Evolutionary conservation across 2,329 filamentous ascomycete species (phyloP).

Genomic region (Clarireedia monteithiana): DNA sequence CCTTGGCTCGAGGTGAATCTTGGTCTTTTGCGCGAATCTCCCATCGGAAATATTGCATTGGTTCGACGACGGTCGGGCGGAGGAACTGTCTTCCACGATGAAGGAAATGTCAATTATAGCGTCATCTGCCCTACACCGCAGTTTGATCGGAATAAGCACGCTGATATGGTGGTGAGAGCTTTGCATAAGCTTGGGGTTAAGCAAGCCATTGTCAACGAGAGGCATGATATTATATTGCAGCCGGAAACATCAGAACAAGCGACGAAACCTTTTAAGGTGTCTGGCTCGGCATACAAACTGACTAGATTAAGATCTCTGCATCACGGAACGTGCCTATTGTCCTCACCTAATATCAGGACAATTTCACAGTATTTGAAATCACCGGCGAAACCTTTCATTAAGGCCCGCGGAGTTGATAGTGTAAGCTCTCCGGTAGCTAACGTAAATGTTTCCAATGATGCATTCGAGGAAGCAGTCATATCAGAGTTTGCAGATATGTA

Average conservation of each 20-base stretch:
- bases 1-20: slow-evolving; percentile 91
- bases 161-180: slow-evolving; percentile 86
- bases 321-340: slow-evolving; percentile 83
- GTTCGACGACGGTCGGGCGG: slow-evolving; percentile 83
- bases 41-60: slow-evolving; percentile 34
- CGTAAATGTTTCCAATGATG: slow-evolving; percentile 50
- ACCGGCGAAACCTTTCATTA: slow-evolving; percentile 69
- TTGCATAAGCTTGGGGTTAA: slow-evolving; percentile 51
- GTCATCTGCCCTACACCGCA: slow-evolving; percentile 71
- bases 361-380: slow-evolving; percentile 68
- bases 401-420: slow-evolving; percentile 81
- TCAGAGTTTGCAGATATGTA: slow-evolving; percentile 64
- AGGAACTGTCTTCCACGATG: slow-evolving; percentile 89
- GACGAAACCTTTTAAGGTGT: slow-evolving; percentile 61
- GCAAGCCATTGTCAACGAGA: slow-evolving; percentile 69
- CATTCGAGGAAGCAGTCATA: slow-evolving; percentile 46
- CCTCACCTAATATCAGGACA: slow-evolving; percentile 62
- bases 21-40: slow-evolving; percentile 38
- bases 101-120: slow-evolving; percentile 89
- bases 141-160: slow-evolving; percentile 83
- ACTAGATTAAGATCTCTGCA: slow-evolving; percentile 75
- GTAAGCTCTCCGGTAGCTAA: slow-evolving; percentile 81
- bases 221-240: slow-evolving; percentile 87
- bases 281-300: slow-evolving; percentile 91
- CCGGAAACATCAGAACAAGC: slow-evolving; percentile 10